Evolutionary conservation across 2,329 filamentous ascomycete genomes (phyloP), one percentile per base, ranked within the genome.

Genomic region (Teratosphaeria destructans): DNA sequence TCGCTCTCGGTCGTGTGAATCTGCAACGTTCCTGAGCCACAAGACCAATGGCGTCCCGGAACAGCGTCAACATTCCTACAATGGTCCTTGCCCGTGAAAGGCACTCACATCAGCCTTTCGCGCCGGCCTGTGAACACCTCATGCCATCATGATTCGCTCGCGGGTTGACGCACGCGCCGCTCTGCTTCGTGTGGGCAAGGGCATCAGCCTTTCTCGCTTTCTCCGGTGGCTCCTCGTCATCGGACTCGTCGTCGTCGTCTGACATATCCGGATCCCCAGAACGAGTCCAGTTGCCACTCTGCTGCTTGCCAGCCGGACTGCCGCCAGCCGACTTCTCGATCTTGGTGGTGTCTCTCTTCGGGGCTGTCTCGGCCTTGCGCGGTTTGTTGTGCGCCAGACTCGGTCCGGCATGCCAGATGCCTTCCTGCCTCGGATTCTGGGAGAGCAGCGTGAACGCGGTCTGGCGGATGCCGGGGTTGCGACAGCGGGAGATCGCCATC

Each of bases 401-500:
- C 35, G 69, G 69, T 12, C 69, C 69, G n/a, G 66, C 63, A 58
- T 71, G 69, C 69, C 69, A 71, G 32, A 71, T 68, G 3, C 69
- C 69, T 63, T 71, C 69, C 58, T 71, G 69, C 29, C 69, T 62
- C 32, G 69, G 69, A 54, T 71, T 70, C 54, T 69, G 65, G 10
- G 66, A 67, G 11, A 71, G 63, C 27, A 71, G 59, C n/a, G 66
- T 67, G 60, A 70, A 71, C 19, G 69, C 69, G 35, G 68, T 66
- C 53, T 71, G 69, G 12, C 69, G 66, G 32, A 70, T 70, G 8
- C 64, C 64, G 7, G 69, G 66, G 27, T 70, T 68, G 23, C 68
- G 65, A 55, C 69, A 71, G 19, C 69, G 65, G 16, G 67, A 69
- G 52, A 71, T 68, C 32, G 66, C 68, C 69, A 71, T 71, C 69